Base-by-base conservation (phyloP, 768 basidiomycete genomes). In the Rhizopogon salebrosus region DNA sequence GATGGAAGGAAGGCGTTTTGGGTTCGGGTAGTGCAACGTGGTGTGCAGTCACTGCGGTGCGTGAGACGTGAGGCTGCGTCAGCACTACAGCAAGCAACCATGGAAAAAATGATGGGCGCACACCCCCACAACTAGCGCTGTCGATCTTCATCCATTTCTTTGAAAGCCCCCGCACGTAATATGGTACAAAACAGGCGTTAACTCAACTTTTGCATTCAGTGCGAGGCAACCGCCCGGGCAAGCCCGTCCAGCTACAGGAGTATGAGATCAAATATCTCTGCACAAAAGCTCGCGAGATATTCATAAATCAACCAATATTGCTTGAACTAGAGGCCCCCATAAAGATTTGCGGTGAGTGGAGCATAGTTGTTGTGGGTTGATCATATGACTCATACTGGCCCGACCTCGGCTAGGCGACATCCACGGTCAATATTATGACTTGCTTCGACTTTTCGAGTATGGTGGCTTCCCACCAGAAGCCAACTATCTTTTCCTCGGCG, bases 261-360 rank as follows among this genome's bases (percentile, higher is more conserved):
- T 97, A 95, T 77, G 95, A 99, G 78, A 98, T 99, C 83, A 95
- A 94, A 72, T 93, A 95, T 71, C 82, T 99, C 59, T 99, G 95
- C 78, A 97, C 94, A 67, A 97, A 92, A 79, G 95, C 95, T 48
- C 80, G 95, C 61, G 97, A 99, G 75, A 98, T 99, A 68, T 98
- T 99, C 77, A 98, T 99, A 75, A 92, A 91, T 74, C 95, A 99
- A 70, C 95, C 95, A 57, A 98, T 98, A 69, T 77, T 98, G 56
- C 81, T 98, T 70, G 95, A 98, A 75, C 78, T 98, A 61, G 97
- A 98, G 72, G 97, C 95, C 48, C 95, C 95, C 62, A 98, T 99
- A 77, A 99, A 99, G 85, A 99, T 99, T 70, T 98, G 97, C 69
- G 95, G 95, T 95, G 59, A 62, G 92, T 64, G 20, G 41, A 24